These are phyloP conservation scores for Verticillium klebahnii DNA, from an alignment of 2,329 filamentous ascomycete species.

Conservation along the genomic window DNA sequence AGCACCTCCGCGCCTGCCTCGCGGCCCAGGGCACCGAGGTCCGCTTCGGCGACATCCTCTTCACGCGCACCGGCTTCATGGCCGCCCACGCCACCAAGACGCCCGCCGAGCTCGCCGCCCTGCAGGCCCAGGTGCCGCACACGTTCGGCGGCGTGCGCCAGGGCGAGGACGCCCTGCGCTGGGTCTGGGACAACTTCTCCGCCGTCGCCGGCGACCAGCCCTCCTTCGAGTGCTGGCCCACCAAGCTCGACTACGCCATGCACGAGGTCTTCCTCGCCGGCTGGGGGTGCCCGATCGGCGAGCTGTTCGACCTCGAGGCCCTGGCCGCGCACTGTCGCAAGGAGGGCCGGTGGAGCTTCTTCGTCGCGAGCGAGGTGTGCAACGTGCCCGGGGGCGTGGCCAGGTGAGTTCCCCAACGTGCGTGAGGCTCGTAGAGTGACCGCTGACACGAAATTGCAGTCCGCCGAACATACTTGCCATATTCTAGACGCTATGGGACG, in stretches of 20 bases:
- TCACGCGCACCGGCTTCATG: conserved; percentile 41
- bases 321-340: conserved; percentile 28
- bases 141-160: conserved; percentile 37
- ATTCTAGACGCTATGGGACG: conserved; percentile 17
- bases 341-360: conserved; percentile 30
- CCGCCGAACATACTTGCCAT: conserved; percentile 31
- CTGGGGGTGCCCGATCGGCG: conserved; percentile 38
- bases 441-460: conserved; percentile 6
- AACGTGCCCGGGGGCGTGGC: conserved; percentile 24
- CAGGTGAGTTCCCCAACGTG: conserved; percentile 13
- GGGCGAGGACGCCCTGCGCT: conserved; percentile 42
- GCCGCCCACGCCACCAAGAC: conserved; percentile 8
- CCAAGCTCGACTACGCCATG: conserved; percentile 17
- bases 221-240: conserved; percentile 44
- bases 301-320: conserved; percentile 34
- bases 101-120: conserved; percentile 4
- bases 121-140: conserved; percentile 5
- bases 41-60: conserved; percentile 48
- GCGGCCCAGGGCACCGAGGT: conserved; percentile 10
- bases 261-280: conserved; percentile 38
- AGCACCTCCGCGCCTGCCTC: conserved; percentile 11
- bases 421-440: neutral
- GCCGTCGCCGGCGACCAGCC: conserved; percentile 54
- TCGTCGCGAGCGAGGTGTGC: conserved; percentile 30
- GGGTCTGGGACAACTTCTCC: conserved; percentile 56